Evolutionary conservation across 495 filamentous ascomycete genomes (phyloP).

Genomic region (Parathielavia hyrcaniae): DNA sequence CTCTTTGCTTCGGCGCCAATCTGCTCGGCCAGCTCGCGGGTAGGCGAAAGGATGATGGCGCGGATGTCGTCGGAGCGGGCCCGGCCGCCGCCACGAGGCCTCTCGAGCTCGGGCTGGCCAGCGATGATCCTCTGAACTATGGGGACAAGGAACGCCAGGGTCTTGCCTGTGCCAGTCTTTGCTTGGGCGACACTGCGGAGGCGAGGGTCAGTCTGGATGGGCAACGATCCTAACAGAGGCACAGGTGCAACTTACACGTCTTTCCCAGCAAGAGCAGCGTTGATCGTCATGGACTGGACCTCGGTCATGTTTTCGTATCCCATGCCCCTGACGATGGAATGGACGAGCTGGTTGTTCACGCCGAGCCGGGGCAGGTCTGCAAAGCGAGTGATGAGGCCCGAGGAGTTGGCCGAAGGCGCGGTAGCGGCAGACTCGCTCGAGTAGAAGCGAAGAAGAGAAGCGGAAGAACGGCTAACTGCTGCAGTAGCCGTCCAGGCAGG

Average conservation of each 20-base stretch:
- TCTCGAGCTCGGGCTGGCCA: conserved; percentile 49
- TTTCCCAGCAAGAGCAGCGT: conserved; percentile 62
- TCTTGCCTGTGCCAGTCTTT: conserved; percentile 84
- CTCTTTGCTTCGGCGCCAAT: conserved; percentile 78
- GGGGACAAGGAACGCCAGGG: conserved; percentile 74
- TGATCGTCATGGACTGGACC: conserved; percentile 81
- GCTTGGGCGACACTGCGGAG: conserved; percentile 71
- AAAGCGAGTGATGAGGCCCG: conserved; percentile 56
- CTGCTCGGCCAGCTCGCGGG: conserved; percentile 90
- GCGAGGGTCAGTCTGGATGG: conserved; percentile 16
- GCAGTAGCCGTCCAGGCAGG: conserved; percentile 13
- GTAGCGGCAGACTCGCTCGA: conserved; percentile 33
- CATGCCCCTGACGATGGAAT: conserved; percentile 67
- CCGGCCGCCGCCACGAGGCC: conserved; percentile 18
- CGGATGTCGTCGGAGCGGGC: conserved; percentile 63
- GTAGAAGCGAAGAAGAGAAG: conserved; percentile 33
- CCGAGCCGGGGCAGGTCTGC: conserved; percentile 55
- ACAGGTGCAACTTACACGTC: conserved; percentile 62
- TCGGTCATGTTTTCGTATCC: conserved; percentile 79
- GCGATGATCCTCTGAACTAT: conserved; percentile 63
- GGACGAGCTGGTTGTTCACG: conserved; percentile 59
- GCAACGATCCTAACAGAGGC: not conserved
- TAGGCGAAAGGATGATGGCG: conserved; percentile 87
- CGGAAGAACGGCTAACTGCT: conserved; percentile 19
- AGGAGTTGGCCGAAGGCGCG: conserved; percentile 10